A percentile compares a stretch with the other conserved stretches of the same genome.
phyloP scores from a whole-genome alignment of 2,329 filamentous ascomycete genomes.

The Meredithiella fracta region DNA sequence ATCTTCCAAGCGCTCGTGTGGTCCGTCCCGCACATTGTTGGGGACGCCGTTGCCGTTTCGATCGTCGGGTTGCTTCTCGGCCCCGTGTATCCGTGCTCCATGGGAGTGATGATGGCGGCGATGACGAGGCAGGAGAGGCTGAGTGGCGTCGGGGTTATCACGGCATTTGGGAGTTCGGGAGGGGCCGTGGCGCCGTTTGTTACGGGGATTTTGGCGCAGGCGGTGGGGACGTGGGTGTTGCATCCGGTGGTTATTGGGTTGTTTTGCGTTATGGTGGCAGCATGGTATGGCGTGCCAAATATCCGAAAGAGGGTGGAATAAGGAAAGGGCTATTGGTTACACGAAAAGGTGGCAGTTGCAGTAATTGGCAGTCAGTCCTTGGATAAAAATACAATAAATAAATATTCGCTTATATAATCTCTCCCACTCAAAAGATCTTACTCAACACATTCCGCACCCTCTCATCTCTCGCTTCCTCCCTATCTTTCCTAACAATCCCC shows the following conservation, averaged over 20 bases:
- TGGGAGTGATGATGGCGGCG: constrained; percentile 43
- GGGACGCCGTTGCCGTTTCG: constrained; percentile 48
- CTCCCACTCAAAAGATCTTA: constrained; percentile 41
- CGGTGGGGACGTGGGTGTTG: constrained; percentile 44
- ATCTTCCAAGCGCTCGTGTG: constrained; percentile 63
- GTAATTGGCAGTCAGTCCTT: too few relatives aligned
- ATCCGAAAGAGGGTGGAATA: constrained; percentile 45
- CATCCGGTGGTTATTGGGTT: constrained; percentile 51
- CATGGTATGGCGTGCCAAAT: constrained; percentile 45
- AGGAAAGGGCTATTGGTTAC: background rate
- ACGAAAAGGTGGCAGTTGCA: too few relatives aligned
- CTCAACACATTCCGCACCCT: constrained; percentile 43
- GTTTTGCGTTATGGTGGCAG: constrained; percentile 47
- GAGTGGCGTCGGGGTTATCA: constrained; percentile 49
- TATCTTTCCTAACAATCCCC: constrained; percentile 35
- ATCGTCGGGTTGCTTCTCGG: constrained; percentile 62
- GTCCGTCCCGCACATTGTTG: constrained; percentile 59
- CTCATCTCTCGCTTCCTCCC: constrained; percentile 29
- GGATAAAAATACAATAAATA: background rate
- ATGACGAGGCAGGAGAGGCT: constrained; percentile 44
- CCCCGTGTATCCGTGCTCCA: constrained; percentile 61
- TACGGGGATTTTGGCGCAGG: constrained; percentile 47
- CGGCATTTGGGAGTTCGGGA: constrained; percentile 51
- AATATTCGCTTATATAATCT: too few relatives aligned
- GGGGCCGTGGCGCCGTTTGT: constrained; percentile 51